A percentile compares a stretch with the other conserved stretches of the same genome.
These are phyloP conservation scores for Nannochloropsis salina DNA, from an alignment of 108 stramenopile species.

Conservation along the genomic window DNA sequence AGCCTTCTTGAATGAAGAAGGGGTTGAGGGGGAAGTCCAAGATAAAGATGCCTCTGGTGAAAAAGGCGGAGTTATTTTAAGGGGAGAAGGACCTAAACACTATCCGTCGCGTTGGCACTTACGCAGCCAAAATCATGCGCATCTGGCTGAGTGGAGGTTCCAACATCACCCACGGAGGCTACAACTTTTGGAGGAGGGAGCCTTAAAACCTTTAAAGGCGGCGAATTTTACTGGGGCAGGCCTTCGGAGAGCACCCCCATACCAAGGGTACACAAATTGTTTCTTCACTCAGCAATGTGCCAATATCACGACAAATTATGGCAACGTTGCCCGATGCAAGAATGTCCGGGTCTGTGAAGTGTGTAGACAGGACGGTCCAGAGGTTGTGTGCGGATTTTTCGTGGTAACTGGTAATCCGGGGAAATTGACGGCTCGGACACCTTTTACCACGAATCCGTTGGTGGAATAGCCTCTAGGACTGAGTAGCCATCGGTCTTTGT, in stretches of 20 bases:
- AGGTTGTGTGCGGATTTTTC: background rate
- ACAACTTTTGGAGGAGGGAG: background rate
- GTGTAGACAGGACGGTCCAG: background rate
- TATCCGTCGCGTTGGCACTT: background rate
- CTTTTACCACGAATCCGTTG: background rate
- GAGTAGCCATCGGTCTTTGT: too few species aligned
- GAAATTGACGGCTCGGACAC: background rate
- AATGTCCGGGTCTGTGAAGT: background rate
- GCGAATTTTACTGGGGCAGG: background rate
- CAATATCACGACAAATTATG: background rate
- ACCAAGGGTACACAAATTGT: background rate
- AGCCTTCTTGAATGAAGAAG: too few species aligned
- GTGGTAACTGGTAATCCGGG: background rate
- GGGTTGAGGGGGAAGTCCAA: too few species aligned
- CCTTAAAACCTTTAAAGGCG: background rate
- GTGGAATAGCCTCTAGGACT: background rate
- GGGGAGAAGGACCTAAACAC: too few species aligned
- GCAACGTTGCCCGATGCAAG: background rate
- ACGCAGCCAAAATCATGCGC: background rate
- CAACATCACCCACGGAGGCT: background rate
- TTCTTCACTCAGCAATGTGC: background rate
- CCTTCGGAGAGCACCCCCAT: background rate
- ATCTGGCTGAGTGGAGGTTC: background rate
- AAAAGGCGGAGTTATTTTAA: too few species aligned
- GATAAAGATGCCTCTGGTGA: too few species aligned